Evolutionary conservation across 192 early-diverging fungal genomes (phyloP), one percentile per base, ranked within the genome.

Genomic region (Funneliformis mosseae): DNA sequence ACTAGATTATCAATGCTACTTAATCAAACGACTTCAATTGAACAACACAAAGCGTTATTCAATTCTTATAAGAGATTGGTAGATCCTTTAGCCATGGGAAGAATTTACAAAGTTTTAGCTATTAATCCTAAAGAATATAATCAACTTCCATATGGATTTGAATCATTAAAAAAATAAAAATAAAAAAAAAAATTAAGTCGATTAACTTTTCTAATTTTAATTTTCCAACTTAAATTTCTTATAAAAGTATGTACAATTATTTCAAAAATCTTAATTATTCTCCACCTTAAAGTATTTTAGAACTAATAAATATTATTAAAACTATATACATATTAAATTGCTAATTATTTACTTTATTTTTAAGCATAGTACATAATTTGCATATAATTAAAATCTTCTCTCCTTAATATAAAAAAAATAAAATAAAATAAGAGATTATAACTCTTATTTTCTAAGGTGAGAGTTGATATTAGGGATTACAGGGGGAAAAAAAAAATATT

Each of bases 91-190:
- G 86, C 87, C 69, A 98, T 98, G 97, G 97, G 97, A 8, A 89
- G 90, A 46, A 90, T 95, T 48, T 98, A 98, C 84, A 96, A 96
- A 86, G 89, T 88, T 1, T 84, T 96, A 76, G 91, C 92, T 9
- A 88, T 94, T 78, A 80, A 85, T 55, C 88, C 91, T 33, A 61
- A 62, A 12, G 73, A 80, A n/a, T 81, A 77, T 9, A 68, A 81
- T 33, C 8, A 45, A 23, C 62, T 60, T 16, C 83, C 83, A 9
- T 42, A 81, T 46, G 83, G 69, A 18, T 85, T 85, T 74, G 82
- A 85, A 62, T 10, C 68, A n/a, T 67, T 33, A 67, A 67, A 67
- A 27, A 5, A 67, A 33, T 16, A 38, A 67, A 1, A 7, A 5
- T n/a, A 62, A n/a, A 0, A 8, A 62, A 62, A 62, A 16, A 18